Evolutionary conservation across 202 grass and related monocot species (phyloP), one percentile per base, ranked within the genome.

Genomic region (Carex sylvatica): DNA sequence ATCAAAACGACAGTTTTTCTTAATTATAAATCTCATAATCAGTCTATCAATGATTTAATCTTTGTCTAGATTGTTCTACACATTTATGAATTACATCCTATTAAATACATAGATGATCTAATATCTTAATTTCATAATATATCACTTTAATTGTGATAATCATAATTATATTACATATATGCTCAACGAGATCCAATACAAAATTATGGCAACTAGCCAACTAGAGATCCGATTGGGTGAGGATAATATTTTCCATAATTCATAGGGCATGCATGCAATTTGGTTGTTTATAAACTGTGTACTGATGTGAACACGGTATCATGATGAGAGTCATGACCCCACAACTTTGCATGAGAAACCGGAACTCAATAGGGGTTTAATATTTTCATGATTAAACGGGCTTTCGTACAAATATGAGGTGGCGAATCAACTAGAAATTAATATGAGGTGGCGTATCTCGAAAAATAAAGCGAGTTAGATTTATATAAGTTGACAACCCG

Each of bases 291-390:
- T 56, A 15, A 56, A 58, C 5, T 38, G 0, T 36, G 16, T 10
- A 53, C 24, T 58, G 9, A 52, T 77, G 73, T 58, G 73, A 77
- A 77, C 73, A 11, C 28, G 52, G 33, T 56, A 55, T 76, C 14
- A 76, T 18, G 42, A 49, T 38, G 36, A 38, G 69, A 26, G 7
- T 47, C 46, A 49, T 49, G 46, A 49, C 46, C 46, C 46, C 69
- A 72, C 69, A n/a, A 42, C 20, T 6, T 72, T 72, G 69, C 47
- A 75, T 76, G 24, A 77, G 13, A 77, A 77, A 58, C 26, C 28
- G 14, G 13, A 55, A 77, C 52, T 77, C 49, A 53, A 6, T n/a
- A 76, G 8, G 7, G 14, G 6, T 2, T 14, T 15, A 56, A 76
- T 56, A 38, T 55, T 76, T 16, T 54, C 36, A 55, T 76, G 15